These are phyloP conservation scores for Fusarium bulbicola DNA, from an alignment of 2,329 filamentous ascomycete genomes.

Conservation along the genomic window DNA sequence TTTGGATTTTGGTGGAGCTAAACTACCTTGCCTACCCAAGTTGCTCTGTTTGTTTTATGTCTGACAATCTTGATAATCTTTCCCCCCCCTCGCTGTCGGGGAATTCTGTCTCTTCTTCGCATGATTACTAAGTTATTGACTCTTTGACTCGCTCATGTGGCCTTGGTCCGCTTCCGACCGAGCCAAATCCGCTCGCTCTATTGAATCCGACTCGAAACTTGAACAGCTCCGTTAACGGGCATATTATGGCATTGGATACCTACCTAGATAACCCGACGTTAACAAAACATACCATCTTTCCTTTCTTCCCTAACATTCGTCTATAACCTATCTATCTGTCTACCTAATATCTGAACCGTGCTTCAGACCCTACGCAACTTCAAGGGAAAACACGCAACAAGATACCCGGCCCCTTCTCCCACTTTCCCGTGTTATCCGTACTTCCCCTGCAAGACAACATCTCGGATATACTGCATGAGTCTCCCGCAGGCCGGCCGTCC, in stretches of 20 bases:
- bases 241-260: neutral
- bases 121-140: neutral
- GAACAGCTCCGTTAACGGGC: slow-evolving; percentile 41
- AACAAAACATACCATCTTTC: slow-evolving; percentile 13
- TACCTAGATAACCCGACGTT: neutral
- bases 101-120: neutral
- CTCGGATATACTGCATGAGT: slow-evolving; percentile 44
- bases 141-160: neutral
- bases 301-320: neutral
- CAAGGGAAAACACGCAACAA: slow-evolving; percentile 9
- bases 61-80: slow-evolving; percentile 36
- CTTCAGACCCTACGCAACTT: neutral
- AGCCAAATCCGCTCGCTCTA: slow-evolving; percentile 34
- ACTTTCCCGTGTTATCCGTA: slow-evolving; percentile 28
- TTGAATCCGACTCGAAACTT: slow-evolving; percentile 29
- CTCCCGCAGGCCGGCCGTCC: slow-evolving; percentile 45
- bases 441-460: slow-evolving; percentile 24
- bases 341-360: neutral
- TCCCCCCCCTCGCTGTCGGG: neutral
- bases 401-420: slow-evolving; percentile 11
- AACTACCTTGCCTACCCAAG: neutral
- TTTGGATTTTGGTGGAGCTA: slow-evolving; percentile 24
- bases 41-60: slow-evolving; percentile 7
- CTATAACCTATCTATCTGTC: neutral
- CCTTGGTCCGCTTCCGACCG: slow-evolving; percentile 22